Percentiles rank a stretch among this genome's conserved stretches.
Conservation (phyloP, 2,329 filamentous ascomycete species). For the Alternaria gaisen region DNA sequence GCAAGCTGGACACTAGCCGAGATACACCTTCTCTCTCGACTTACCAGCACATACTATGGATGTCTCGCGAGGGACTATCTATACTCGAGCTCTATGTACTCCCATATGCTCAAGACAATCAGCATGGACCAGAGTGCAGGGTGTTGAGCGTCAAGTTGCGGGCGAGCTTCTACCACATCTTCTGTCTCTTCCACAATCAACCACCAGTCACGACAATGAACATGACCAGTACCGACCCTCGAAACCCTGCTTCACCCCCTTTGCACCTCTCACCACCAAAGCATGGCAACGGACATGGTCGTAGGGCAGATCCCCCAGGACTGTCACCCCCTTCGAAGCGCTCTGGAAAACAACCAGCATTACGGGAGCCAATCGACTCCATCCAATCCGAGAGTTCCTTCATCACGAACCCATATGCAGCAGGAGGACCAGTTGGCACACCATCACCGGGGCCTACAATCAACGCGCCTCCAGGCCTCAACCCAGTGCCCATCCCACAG, state of each 20-base stretch:
- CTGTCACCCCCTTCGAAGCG: slow-evolving; percentile 45
- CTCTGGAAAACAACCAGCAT: slow-evolving; percentile 49
- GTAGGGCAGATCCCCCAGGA: slow-evolving; percentile 33
- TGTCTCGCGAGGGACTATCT: slow-evolving; percentile 87
- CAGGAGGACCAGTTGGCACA: slow-evolving; percentile 51
- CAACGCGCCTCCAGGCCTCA: slow-evolving; percentile 55
- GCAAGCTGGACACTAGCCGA: slow-evolving; percentile 79
- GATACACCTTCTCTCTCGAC: slow-evolving; percentile 82
- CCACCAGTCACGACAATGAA: slow-evolving; percentile 68
- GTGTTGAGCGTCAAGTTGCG: slow-evolving; percentile 91
- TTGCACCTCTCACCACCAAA: slow-evolving; percentile 33
- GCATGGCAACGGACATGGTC: slow-evolving; percentile 35
- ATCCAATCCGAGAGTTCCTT: slow-evolving; percentile 61
- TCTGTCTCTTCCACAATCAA: slow-evolving; percentile 93
- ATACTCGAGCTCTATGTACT: slow-evolving; percentile 88
- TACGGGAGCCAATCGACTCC: slow-evolving; percentile 59
- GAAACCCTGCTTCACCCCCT: slow-evolving; percentile 34
- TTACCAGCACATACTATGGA: slow-evolving; percentile 93
- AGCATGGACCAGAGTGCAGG: slow-evolving; percentile 79
- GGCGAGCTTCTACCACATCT: slow-evolving; percentile 95
- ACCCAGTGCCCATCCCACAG: slow-evolving; percentile 53
- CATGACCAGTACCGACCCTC: slow-evolving; percentile 44
- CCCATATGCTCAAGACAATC: slow-evolving; percentile 73
- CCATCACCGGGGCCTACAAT: slow-evolving; percentile 54
- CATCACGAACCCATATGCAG: slow-evolving; percentile 60